A percentile compares a stretch with the other conserved stretches of the same genome.
Conservation (phyloP, 2,329 filamentous ascomycete genomes). For the Cladophialophora immunda region DNA sequence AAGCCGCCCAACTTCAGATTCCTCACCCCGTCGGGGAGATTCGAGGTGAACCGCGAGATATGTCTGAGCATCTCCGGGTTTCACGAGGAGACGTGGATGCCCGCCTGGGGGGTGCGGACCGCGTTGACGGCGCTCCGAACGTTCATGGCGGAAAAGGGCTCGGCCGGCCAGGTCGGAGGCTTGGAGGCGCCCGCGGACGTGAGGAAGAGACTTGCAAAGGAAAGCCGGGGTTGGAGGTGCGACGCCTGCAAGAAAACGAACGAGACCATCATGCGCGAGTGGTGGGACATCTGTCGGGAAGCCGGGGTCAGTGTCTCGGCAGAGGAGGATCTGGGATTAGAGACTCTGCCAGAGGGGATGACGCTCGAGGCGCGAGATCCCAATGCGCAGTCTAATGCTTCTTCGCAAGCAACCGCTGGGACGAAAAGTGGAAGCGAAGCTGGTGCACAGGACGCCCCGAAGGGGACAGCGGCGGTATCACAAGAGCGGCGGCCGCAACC, state of each 20-base stretch:
- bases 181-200: slow-evolving; percentile 77
- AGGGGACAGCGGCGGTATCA: not conserved
- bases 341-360: slow-evolving; percentile 63
- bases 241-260: slow-evolving; percentile 74
- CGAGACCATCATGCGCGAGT: slow-evolving; percentile 75
- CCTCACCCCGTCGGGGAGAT: slow-evolving; percentile 87
- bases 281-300: slow-evolving; percentile 65
- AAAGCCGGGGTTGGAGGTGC: slow-evolving; percentile 74
- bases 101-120: slow-evolving; percentile 94
- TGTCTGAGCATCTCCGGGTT: slow-evolving; percentile 93
- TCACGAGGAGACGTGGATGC: slow-evolving; percentile 99
- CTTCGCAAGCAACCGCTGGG: not conserved
- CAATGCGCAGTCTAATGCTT: slow-evolving; percentile 8
- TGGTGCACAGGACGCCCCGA: slow-evolving; percentile 2
- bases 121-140: slow-evolving; percentile 80
- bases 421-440: not conserved
- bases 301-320: slow-evolving; percentile 50
- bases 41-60: slow-evolving; percentile 96
- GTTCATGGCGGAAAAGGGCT: slow-evolving; percentile 88
- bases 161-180: slow-evolving; percentile 87
- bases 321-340: slow-evolving; percentile 50
- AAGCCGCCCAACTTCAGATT: slow-evolving; percentile 96
- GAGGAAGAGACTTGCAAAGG: slow-evolving; percentile 72
- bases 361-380: slow-evolving; percentile 75
- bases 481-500: not conserved